phyloP scores from a whole-genome alignment of 306 rosid genomes.

The Ceratonia siliqua region DNA sequence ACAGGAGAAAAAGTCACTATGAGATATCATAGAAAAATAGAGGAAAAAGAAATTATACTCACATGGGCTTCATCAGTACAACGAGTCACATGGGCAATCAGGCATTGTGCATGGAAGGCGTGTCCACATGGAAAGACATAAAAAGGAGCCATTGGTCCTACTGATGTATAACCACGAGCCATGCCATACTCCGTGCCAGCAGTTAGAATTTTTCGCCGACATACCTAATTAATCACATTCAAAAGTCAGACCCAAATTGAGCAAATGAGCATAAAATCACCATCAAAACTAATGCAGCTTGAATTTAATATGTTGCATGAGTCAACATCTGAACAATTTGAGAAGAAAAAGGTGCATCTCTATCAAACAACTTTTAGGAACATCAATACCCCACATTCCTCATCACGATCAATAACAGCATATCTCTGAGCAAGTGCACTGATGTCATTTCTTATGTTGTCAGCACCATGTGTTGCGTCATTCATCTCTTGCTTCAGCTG shows the following conservation, averaged over 20 bases:
- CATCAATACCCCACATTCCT: conserved; percentile 89
- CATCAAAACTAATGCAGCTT: conserved; percentile 18
- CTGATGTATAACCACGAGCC: conserved; percentile 70
- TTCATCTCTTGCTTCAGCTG: conserved; percentile 93
- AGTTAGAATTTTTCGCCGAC: conserved; percentile 74
- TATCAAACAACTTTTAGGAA: conserved; percentile 34
- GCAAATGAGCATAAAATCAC: conserved; percentile 13
- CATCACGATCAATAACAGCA: conserved; percentile 92
- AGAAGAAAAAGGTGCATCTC: conserved; percentile 18
- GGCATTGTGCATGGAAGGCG: conserved; percentile 86
- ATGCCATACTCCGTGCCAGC: conserved; percentile 73
- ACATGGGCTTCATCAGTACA: conserved; percentile 77
- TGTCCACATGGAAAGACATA: conserved; percentile 96
- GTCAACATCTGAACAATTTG: conserved; percentile 18
- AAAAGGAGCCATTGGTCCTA: conserved; percentile 93
- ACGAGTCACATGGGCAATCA: conserved; percentile 93
- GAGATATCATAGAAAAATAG: not conserved
- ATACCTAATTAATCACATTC: conserved; percentile 55
- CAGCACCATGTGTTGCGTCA: conserved; percentile 97
- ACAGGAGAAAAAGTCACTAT: conserved; percentile 1
- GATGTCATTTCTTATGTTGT: conserved; percentile 93
- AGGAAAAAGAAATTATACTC: conserved; percentile 31
- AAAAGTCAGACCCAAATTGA: conserved; percentile 37
- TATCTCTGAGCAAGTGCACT: conserved; percentile 99
- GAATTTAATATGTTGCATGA: conserved; percentile 14